Percentiles rank a stretch among this genome's conserved stretches.
Evolutionary conservation across 768 basidiomycete genomes (phyloP).

Genomic region (Hirschioporus abietinus): DNA sequence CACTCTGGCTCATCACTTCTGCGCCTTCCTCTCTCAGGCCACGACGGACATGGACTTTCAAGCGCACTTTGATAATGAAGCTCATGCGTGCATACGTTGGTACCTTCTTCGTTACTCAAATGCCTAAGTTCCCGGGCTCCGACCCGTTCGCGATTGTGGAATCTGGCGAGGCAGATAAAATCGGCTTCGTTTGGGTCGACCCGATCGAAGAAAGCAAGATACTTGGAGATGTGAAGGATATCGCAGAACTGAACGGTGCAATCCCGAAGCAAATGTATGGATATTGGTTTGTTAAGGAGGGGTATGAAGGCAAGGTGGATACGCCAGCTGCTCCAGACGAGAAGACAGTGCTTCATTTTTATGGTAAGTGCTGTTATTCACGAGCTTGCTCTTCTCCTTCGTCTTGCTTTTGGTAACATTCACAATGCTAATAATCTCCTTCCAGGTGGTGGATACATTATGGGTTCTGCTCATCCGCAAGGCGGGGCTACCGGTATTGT

Average conservation of each 20-base stretch:
- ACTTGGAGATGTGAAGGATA: conserved; percentile 21
- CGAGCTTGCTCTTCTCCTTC: no score
- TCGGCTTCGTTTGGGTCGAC: conserved; percentile 20
- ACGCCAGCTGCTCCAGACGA: conserved; percentile 22
- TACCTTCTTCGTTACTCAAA: background rate
- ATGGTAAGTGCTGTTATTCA: conserved; percentile 8
- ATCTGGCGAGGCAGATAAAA: conserved; percentile 3
- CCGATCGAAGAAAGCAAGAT: conserved; percentile 17
- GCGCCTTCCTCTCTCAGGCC: conserved; percentile 20
- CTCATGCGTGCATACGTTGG: background rate
- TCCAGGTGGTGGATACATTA: background rate
- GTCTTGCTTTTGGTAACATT: no score
- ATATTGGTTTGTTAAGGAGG: conserved; percentile 21
- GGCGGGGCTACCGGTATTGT: background rate
- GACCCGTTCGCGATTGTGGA: background rate
- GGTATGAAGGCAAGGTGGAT: conserved; percentile 13
- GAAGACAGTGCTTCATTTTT: conserved; percentile 12
- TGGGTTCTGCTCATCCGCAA: background rate
- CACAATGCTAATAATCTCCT: background rate
- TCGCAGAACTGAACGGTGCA: conserved; percentile 19
- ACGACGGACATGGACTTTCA: background rate
- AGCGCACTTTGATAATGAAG: background rate
- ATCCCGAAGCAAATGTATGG: conserved; percentile 16
- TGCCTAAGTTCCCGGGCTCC: background rate
- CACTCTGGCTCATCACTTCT: conserved; percentile 40